A percentile compares a stretch with the other conserved stretches of the same genome.
These are phyloP conservation scores for Penicillium argentinense DNA, from an alignment of 495 filamentous ascomycete genomes.

Conservation along the genomic window DNA sequence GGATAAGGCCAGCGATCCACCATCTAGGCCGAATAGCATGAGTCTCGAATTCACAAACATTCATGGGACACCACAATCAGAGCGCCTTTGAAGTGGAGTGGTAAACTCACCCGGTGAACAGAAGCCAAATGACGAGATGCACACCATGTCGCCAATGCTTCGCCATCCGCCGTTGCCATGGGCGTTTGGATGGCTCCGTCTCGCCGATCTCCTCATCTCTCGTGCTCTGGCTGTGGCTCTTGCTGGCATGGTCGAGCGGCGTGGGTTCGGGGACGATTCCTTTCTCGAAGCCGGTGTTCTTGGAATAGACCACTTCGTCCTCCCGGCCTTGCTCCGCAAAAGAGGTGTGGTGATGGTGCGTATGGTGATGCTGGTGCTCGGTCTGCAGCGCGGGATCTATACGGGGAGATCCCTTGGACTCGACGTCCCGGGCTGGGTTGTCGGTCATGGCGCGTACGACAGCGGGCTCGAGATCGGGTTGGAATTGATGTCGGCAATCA, in stretches of 20 bases:
- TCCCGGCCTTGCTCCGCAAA: constrained; percentile 43
- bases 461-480: no score
- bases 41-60: constrained; percentile 10
- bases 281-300: constrained; percentile 42
- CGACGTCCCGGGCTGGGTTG: background rate
- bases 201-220: constrained; percentile 31
- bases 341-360: constrained; percentile 50
- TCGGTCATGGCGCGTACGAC: no score
- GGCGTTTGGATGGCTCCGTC: constrained; percentile 17
- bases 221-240: constrained; percentile 29
- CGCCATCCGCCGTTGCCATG: constrained; percentile 25
- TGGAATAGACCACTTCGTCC: constrained; percentile 51
- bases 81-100: background rate
- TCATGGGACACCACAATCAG: background rate
- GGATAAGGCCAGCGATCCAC: constrained; percentile 82
- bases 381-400: constrained; percentile 21
- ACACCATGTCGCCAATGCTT: constrained; percentile 40
- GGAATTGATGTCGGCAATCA: no score
- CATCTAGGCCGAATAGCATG: constrained; percentile 52
- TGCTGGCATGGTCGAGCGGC: constrained; percentile 43
- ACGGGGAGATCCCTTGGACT: background rate
- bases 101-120: constrained; percentile 60
- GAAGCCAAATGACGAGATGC: constrained; percentile 51
- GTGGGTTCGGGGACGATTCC: constrained; percentile 41
- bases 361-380: constrained; percentile 47